Conservation (phyloP, 2,329 filamentous ascomycete genomes). For the Trichoderma gracile region DNA sequence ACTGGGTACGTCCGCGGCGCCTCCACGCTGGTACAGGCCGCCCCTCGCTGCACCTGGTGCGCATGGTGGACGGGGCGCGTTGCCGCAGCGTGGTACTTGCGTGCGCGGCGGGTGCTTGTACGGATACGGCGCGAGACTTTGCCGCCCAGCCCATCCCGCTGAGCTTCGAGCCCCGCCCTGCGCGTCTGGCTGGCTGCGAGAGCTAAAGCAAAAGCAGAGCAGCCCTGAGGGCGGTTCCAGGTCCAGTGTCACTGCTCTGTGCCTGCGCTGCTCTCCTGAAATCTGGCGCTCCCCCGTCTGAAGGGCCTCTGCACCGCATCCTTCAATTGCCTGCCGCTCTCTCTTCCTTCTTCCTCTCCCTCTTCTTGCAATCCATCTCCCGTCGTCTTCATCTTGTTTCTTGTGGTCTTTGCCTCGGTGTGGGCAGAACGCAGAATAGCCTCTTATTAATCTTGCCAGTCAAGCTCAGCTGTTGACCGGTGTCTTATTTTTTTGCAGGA, state of each 20-base stretch:
- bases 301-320: conserved; percentile 22
- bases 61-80: conserved; percentile 4
- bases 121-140: conserved; percentile 25
- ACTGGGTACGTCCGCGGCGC: not conserved
- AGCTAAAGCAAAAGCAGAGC: conserved; percentile 26
- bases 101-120: conserved; percentile 4
- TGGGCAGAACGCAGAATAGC: conserved; percentile 17
- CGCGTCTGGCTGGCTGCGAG: conserved; percentile 14
- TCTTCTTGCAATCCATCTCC: conserved; percentile 20
- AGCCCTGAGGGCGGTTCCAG: conserved; percentile 18
- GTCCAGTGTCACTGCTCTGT: conserved; percentile 21
- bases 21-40: conserved; percentile 4
- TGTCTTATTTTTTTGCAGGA: conserved; percentile 30
- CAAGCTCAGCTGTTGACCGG: conserved; percentile 31
- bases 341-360: conserved; percentile 26
- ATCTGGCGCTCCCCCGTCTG: conserved; percentile 31
- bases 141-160: not conserved
- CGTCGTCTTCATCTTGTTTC: not conserved
- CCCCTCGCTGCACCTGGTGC: not conserved
- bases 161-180: conserved; percentile 30
- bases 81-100: not conserved
- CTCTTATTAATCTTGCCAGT: conserved; percentile 2
- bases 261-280: conserved; percentile 31
- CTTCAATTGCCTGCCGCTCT: conserved; percentile 17
- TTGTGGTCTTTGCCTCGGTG: conserved; percentile 8